phyloP scores from a whole-genome alignment of 371 early-diverging fungal species.

The Mortierella sp. region DNA sequence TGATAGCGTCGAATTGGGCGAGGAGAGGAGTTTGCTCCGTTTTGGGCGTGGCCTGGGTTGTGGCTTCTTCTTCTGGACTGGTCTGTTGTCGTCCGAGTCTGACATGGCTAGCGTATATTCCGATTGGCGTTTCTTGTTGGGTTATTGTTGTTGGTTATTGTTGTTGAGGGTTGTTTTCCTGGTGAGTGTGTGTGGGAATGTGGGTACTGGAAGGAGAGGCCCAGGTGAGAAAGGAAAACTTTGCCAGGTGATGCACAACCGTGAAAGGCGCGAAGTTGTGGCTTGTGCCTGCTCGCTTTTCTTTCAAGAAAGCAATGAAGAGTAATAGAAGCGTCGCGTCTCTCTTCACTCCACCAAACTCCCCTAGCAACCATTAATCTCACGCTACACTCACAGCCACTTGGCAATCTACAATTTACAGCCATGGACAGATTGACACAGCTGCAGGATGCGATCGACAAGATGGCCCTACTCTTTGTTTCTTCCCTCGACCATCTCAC shows the following conservation, averaged over 20 bases:
- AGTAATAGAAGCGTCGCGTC: too few species aligned
- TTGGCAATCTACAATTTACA: background rate
- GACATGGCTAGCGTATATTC: slow-evolving; percentile 44
- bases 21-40: background rate
- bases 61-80: slow-evolving; percentile 21
- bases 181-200: background rate
- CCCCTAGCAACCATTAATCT: background rate
- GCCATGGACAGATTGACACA: slow-evolving; percentile 69
- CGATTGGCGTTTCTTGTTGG: too few species aligned
- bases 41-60: slow-evolving; percentile 46
- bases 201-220: background rate
- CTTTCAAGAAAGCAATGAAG: too few species aligned
- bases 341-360: background rate
- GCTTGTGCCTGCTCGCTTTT: too few species aligned
- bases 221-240: too few species aligned
- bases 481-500: slow-evolving; percentile 57
- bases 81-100: slow-evolving; percentile 37
- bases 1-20: background rate
- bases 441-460: slow-evolving; percentile 75
- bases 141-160: background rate
- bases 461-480: slow-evolving; percentile 55
- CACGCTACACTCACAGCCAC: background rate
- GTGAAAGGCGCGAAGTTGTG: too few species aligned
- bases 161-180: background rate
- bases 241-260: too few species aligned